Conservation (phyloP, 257 asterid genomes). For the Coffea canephora region DNA sequence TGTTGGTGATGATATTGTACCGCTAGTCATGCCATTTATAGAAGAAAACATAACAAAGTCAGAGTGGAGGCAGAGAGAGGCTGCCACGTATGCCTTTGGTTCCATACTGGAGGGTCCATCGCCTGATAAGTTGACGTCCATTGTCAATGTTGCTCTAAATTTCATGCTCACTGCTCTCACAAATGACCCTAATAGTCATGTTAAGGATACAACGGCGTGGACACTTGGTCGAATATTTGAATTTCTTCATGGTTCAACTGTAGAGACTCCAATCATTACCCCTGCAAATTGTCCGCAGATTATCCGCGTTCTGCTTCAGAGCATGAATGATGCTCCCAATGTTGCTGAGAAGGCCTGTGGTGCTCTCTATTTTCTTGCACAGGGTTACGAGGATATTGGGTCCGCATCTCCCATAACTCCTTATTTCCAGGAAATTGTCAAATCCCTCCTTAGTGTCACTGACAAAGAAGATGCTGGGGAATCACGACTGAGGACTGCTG, state of each 20-base stretch:
- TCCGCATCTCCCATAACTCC: constrained; percentile 70
- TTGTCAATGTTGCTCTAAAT: constrained; percentile 60
- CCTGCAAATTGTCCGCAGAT: constrained; percentile 70
- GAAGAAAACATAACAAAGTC: constrained; percentile 59
- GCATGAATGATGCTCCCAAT: constrained; percentile 85
- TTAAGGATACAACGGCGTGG: constrained; percentile 87
- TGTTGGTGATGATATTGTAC: constrained; percentile 78
- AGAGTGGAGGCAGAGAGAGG: constrained; percentile 81
- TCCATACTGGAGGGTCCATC: constrained; percentile 85
- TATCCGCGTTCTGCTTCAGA: constrained; percentile 68
- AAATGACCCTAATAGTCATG: constrained; percentile 69
- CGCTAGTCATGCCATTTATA: constrained; percentile 75
- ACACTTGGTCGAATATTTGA: constrained; percentile 78
- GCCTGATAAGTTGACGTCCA: constrained; percentile 61
- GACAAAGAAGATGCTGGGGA: constrained; percentile 87
- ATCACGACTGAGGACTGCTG: constrained; percentile 72
- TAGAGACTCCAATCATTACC: constrained; percentile 63
- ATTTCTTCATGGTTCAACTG: constrained; percentile 68
- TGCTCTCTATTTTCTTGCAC: constrained; percentile 76
- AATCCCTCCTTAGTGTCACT: constrained; percentile 61
- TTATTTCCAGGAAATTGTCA: constrained; percentile 74
- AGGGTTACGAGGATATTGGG: constrained; percentile 69
- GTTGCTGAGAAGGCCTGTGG: constrained; percentile 89
- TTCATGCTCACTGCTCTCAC: constrained; percentile 71
- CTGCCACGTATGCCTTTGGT: constrained; percentile 79